Base-by-base conservation (phyloP, 2,329 filamentous ascomycete genomes). In the Botrytis porri region DNA sequence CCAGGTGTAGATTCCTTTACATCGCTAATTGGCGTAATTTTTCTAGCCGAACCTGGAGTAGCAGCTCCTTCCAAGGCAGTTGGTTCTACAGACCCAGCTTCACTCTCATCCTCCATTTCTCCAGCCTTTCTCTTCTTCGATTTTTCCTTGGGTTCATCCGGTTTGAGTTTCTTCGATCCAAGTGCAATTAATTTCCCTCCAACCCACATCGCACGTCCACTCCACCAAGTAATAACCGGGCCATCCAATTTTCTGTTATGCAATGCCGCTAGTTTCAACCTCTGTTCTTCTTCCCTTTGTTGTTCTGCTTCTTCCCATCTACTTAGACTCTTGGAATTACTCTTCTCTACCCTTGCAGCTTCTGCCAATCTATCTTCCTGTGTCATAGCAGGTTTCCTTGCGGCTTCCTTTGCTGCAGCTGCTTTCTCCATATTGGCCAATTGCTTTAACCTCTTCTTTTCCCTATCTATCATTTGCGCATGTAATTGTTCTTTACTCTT, bases 291-390 rank as follows among this genome's bases (percentile, higher is more conserved):
- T 77, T 95, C 92, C 73, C 95, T 90, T 81, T 92, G 90, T 83
- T 94, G 94, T 83, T 99, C 96, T 10, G 94, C 93, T 81, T 94
- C 92, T 82, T 98, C 95, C 95, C 95, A 98, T 72, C 93, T 88
- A 80, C 95, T 98, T 79, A 97, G 84, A 82, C 92, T 98, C 86
- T 93, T 97, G 77, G 92, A 88, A 82, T 99, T 98, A 78, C 91
- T 87, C 82, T 92, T 92, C 82, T 98, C 96, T 10, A 97, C 91
- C 70, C 90, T 84, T 29, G 91, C 93, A 1, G 95, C 95, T 82
- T 97, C 93, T 41, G 89, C 90, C 41, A 98, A 86, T 54, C 94
- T 88, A 81, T 98, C 91, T 62, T 89, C 93, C 82, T 98, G 95
- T 9, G 94, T 97, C 89, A 97, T 90, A 41, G 92, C 93, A 82